Percentiles rank a stretch among this genome's conserved stretches.
phyloP scores from a whole-genome alignment of 1,284 basidiomycete species.

The Ustilago trichophora region DNA sequence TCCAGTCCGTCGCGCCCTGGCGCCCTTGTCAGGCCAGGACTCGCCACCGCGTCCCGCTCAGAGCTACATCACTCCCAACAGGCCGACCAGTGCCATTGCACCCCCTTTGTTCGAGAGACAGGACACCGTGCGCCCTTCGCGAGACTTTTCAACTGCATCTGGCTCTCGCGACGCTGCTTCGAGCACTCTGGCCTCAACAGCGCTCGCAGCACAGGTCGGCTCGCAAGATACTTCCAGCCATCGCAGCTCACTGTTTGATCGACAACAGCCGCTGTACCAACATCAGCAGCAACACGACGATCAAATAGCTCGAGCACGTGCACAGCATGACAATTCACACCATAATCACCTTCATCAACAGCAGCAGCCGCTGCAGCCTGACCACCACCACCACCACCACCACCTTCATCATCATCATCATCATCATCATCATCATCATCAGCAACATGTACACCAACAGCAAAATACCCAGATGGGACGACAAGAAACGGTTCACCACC shows the following conservation, averaged over 20 bases:
- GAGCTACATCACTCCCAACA: slow-evolving; percentile 33
- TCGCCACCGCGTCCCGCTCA: slow-evolving; percentile 2
- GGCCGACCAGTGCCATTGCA: slow-evolving; percentile 29
- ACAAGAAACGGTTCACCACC: slow-evolving; percentile 4
- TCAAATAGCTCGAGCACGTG: not conserved
- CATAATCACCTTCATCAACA: slow-evolving; percentile 6
- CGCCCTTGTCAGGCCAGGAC: slow-evolving; percentile 38
- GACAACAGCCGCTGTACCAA: slow-evolving; percentile 1
- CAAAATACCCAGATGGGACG: slow-evolving; percentile 6
- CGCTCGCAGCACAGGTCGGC: slow-evolving; percentile 37
- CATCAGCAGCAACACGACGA: slow-evolving; percentile 7
- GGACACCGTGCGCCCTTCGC: slow-evolving; percentile 43
- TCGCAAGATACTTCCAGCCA: slow-evolving; percentile 7
- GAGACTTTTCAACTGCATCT: slow-evolving; percentile 20
- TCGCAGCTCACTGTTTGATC: slow-evolving; percentile 14
- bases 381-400: slow-evolving; percentile 21
- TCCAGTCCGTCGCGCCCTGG: slow-evolving; percentile 45
- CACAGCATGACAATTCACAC: slow-evolving; percentile 2
- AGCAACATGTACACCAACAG: slow-evolving; percentile 1
- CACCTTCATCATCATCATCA: slow-evolving; percentile 31
- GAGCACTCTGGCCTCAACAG: slow-evolving; percentile 29
- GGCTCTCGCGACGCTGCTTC: slow-evolving; percentile 25
- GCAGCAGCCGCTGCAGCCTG: slow-evolving; percentile 13
- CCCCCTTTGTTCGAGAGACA: slow-evolving; percentile 43
- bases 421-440: slow-evolving; percentile 9